Conservation (phyloP, 768 basidiomycete genomes). For the Suillus occidentalis region DNA sequence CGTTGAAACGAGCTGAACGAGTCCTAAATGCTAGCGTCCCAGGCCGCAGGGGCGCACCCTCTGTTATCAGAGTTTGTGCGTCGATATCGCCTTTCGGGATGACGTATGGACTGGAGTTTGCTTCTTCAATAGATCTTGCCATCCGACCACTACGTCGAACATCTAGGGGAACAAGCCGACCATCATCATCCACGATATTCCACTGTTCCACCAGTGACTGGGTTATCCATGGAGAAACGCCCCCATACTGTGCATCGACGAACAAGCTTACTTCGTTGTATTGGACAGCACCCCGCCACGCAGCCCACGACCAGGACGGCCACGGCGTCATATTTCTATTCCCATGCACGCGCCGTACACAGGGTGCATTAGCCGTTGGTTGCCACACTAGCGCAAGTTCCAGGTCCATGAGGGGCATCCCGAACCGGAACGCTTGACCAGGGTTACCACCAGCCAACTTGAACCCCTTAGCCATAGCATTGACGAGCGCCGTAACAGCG, state of each 20-base stretch:
- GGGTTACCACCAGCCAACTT: not conserved
- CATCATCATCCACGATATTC: conserved; percentile 17
- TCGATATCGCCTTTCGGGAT: not conserved
- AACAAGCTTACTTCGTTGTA: not conserved
- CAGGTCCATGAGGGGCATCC: conserved; percentile 7
- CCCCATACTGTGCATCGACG: not conserved
- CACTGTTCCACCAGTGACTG: conserved; percentile 22
- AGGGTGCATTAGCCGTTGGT: conserved; percentile 13
- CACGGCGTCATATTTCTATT: conserved; percentile 3
- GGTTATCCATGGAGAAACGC: not conserved
- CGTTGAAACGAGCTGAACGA: conserved; percentile 14
- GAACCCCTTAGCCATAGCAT: not conserved
- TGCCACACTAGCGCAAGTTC: conserved; percentile 24
- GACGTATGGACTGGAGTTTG: conserved; percentile 8
- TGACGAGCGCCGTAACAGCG: not conserved
- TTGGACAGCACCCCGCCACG: conserved; percentile 22
- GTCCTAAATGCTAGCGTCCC: conserved; percentile 29
- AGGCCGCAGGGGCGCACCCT: conserved; percentile 7
- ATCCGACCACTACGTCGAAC: conserved; percentile 3
- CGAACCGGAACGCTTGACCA: not conserved
- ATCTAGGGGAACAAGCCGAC: conserved; percentile 13
- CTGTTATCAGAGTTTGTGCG: not conserved
- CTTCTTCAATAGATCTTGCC: not conserved
- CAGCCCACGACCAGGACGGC: conserved; percentile 29
- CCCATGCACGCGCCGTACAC: conserved; percentile 11